Evolutionary conservation across 225 moss, liverwort and hornwort species (phyloP).

Genomic region (Sphagnum contortum): DNA sequence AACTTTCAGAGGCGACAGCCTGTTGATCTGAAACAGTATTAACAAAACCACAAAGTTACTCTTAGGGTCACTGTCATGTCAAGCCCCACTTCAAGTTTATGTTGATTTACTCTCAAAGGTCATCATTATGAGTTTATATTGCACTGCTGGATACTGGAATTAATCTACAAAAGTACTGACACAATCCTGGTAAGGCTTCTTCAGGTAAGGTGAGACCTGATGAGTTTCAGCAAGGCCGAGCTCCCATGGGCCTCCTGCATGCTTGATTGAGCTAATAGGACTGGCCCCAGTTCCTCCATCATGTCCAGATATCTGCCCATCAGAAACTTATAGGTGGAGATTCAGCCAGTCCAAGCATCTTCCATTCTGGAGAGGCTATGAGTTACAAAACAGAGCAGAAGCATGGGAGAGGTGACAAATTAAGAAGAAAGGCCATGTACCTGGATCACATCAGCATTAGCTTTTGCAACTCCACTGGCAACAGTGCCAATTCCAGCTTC

Average conservation of each 20-base stretch:
- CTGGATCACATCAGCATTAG: slow-evolving; percentile 92
- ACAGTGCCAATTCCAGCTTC: slow-evolving; percentile 96
- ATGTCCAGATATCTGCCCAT: slow-evolving; percentile 77
- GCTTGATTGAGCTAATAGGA: slow-evolving; percentile 98
- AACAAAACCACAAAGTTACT: too few species aligned
- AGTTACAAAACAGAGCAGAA: too few species aligned
- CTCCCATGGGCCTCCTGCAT: slow-evolving; percentile 99
- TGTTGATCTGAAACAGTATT: too few species aligned
- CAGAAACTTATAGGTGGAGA: background rate
- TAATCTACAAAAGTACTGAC: background rate
- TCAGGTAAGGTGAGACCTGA: slow-evolving; percentile 31
- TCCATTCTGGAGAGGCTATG: background rate
- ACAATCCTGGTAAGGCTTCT: background rate
- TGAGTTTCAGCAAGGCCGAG: slow-evolving; percentile 93
- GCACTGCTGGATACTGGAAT: background rate
- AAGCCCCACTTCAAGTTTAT: too few species aligned
- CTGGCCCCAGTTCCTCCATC: slow-evolving; percentile 99
- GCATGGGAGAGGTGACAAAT: too few species aligned
- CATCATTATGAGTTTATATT: background rate
- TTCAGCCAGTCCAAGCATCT: background rate
- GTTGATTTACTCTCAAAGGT: background rate
- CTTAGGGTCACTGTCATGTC: too few species aligned
- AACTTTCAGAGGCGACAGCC: too few species aligned
- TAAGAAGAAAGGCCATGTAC: slow-evolving; percentile 9
- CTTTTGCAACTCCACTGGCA: slow-evolving; percentile 91